phyloP scores from a whole-genome alignment of 2,329 filamentous ascomycete species.

The Arthroderma sp. region DNA sequence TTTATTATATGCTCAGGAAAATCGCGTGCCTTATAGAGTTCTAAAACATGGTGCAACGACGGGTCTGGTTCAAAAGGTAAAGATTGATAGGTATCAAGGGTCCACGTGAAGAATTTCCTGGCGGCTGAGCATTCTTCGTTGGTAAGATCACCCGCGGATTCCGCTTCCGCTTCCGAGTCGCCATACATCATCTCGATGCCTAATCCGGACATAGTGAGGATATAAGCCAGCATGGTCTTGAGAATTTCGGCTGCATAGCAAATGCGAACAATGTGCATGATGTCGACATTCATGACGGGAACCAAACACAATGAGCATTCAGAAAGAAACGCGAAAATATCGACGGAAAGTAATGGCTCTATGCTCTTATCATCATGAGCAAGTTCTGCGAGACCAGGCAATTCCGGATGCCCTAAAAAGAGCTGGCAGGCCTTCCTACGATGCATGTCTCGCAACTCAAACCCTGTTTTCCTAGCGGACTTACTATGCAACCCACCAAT shows the following conservation, averaged over 20 bases:
- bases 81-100: constrained; percentile 16
- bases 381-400: constrained; percentile 21
- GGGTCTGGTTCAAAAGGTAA: not conserved
- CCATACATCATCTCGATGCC: constrained; percentile 16
- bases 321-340: constrained; percentile 51
- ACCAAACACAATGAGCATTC: constrained; percentile 61
- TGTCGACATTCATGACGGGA: constrained; percentile 55
- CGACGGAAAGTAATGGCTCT: constrained; percentile 25
- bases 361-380: constrained; percentile 24
- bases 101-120: constrained; percentile 26
- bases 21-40: constrained; percentile 16
- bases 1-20: constrained; percentile 13
- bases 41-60: not conserved
- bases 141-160: not conserved
- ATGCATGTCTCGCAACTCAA: constrained; percentile 55
- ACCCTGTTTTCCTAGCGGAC: constrained; percentile 47
- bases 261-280: constrained; percentile 65
- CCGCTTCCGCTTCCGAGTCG: not conserved
- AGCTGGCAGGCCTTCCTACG: constrained; percentile 63
- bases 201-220: constrained; percentile 25
- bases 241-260: constrained; percentile 87
- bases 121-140: constrained; percentile 8
- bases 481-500: constrained; percentile 55
- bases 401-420: constrained; percentile 46
- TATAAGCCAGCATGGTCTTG: constrained; percentile 55